Conservation (phyloP, 495 filamentous ascomycete species). For the Recurvomyces mirabilis region DNA sequence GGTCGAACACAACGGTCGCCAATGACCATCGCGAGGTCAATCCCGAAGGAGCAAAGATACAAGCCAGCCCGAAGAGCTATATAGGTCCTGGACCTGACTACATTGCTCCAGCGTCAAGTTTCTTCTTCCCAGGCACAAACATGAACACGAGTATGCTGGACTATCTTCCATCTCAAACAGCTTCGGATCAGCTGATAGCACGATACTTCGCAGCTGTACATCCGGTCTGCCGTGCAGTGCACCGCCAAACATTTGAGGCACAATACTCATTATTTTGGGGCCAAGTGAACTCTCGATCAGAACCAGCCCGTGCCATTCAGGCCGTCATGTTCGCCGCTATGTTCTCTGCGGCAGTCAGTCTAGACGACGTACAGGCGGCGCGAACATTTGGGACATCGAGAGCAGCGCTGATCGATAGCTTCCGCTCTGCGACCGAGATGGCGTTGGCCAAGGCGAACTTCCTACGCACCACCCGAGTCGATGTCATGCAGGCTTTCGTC, state of each 20-base stretch:
- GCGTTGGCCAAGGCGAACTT: conserved; percentile 56
- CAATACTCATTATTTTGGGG: conserved; percentile 55
- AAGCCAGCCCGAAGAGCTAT: conserved; percentile 21
- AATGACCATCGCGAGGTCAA: conserved; percentile 9
- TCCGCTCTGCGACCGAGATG: conserved; percentile 52
- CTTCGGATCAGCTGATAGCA: conserved; percentile 45
- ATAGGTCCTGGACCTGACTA: conserved; percentile 30
- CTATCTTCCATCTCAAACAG: conserved; percentile 40
- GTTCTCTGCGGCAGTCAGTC: conserved; percentile 56
- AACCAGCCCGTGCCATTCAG: conserved; percentile 51
- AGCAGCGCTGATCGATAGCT: conserved; percentile 41
- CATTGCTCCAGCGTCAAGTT: conserved; percentile 43
- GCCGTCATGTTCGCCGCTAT: conserved; percentile 55
- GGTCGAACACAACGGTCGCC: neutral
- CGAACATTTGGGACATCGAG: conserved; percentile 42
- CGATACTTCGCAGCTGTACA: conserved; percentile 59
- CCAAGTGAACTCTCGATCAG: conserved; percentile 40
- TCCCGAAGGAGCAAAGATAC: neutral
- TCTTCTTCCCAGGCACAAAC: conserved; percentile 50
- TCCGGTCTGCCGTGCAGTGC: conserved; percentile 51
- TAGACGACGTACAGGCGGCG: conserved; percentile 42
- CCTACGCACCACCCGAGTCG: conserved; percentile 54
- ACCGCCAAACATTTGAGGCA: conserved; percentile 51
- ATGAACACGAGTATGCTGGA: conserved; percentile 40
- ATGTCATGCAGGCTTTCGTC: conserved; percentile 63